Base-by-base conservation (phyloP, 2,329 filamentous ascomycete genomes). In the Fusarium virguliforme region DNA sequence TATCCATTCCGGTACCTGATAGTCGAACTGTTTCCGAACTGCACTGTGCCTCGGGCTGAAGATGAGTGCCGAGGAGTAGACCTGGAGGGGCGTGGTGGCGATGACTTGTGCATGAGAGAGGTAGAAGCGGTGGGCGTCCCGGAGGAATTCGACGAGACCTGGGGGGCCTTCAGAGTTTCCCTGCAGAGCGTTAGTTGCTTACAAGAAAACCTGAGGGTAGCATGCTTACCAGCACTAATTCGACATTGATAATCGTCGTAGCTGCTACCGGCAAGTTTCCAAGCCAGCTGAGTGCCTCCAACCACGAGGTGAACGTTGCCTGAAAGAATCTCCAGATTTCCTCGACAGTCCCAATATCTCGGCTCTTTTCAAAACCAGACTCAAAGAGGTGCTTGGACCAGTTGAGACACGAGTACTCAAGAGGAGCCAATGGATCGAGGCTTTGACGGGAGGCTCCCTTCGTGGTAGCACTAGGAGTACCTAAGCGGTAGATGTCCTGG, bases 231-330 rank as follows among this genome's bases (percentile, higher is more conserved):
- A 46, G 37, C 2, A 30, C n/a, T 2, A 8, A 12, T n/a, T 18
- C 46, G 2, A 65, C 50, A 10, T 34, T 34, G 2, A 3, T 15
- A n/a, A 64, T 34, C 4, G 35, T 43, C 8, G 6, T 30, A 6
- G 13, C 34, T 24, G 50, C 67, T 1, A 26, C 15, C 2, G 67
- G 13, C 8, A 61, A 9, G 79, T 67, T 40, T 72, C 70, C n/a
- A 62, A 82, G 65, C 4, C 83, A 76, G 58, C 82, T 81, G 3
- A 85, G 75, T 35, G 81, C 79, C 63, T 85, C 83, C 4, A 86
- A 70, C 83, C 82, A 85, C 57, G 83, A 77, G 1, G 85, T 77
- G 4, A 58, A 61, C 12, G 35, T 64, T 3, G 43, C 8, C 10
- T 10, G 8, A 2, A 67, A 18, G 8, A 69, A 69, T 0, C 37